Base-by-base conservation (phyloP, 306 rosid genomes). In the Quercus variabilis region DNA sequence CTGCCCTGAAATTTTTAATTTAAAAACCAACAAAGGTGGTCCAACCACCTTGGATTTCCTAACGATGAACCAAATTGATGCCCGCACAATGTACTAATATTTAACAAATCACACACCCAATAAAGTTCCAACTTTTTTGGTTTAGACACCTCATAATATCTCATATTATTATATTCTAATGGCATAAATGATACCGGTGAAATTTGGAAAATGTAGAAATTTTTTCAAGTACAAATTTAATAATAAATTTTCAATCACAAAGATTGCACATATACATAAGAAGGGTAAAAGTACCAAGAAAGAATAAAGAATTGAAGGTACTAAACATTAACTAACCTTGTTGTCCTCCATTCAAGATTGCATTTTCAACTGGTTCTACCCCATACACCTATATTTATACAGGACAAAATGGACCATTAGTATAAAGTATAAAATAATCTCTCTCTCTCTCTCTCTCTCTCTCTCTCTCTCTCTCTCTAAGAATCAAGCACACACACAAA, bases 311-410 rank as follows among this genome's bases (percentile, higher is more conserved):
- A 43, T 9, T 1, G 55, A 21, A 35, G 43, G 35, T 15, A 35
- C 38, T 75, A 52, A 73, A 30, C 65, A 31, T 46, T 73, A 19
- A 78, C 85, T 84, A 83, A 94, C 98, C 94, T 69, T 85, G 85
- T 31, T 69, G 55, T 87, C 97, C 97, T 82, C 98, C 96, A 80
- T 43, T 90, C 81, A 94, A 79, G 75, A 92, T 83, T 63, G 97
- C 83, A 85, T 94, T 94, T 83, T 94, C 98, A 55, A 51, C 74
- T 28, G 98, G 98, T 84, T 94, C 97, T 57, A 94, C 88, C 30
- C 92, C 97, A 83, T 87, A 88, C 20, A 94, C 82, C 98, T 92
- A 68, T 14, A 64, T 6, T 57, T 31, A 73, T 28, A 35, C 10
- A 56, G 75, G 67, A 60, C 2, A 67, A 74, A 15, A 17, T 49